Evolutionary conservation across 2,329 filamentous ascomycete genomes (phyloP).

Genomic region (Fusarium sp.): DNA sequence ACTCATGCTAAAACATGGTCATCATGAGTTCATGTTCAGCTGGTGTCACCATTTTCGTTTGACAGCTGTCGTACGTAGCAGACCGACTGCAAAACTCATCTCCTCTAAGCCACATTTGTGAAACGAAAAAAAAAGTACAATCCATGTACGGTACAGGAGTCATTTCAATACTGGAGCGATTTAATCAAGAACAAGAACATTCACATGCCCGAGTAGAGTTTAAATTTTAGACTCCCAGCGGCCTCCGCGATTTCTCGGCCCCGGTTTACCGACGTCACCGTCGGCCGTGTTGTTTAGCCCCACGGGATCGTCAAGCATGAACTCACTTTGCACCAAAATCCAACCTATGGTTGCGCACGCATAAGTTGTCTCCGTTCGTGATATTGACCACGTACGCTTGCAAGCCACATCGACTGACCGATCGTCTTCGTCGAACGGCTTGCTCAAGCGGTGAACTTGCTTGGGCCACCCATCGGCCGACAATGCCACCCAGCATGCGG

Average conservation of each 20-base stretch:
- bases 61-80: constrained; percentile 16
- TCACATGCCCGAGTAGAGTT: constrained; percentile 1
- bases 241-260: constrained; percentile 30
- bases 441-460: not conserved
- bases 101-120: constrained; percentile 22
- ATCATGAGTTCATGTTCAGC: constrained; percentile 1
- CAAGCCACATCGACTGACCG: constrained; percentile 16
- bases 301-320: constrained; percentile 34
- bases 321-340: constrained; percentile 31
- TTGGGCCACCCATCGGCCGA: not conserved
- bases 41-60: constrained; percentile 8
- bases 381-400: constrained; percentile 16
- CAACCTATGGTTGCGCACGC: constrained; percentile 12
- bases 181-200: not conserved
- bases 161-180: not conserved
- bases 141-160: not conserved
- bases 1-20: not conserved
- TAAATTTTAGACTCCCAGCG: constrained; percentile 6
- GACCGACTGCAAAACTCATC: not conserved
- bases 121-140: constrained; percentile 5
- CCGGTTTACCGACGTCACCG: constrained; percentile 38
- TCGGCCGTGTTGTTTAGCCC: constrained; percentile 15
- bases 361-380: constrained; percentile 14
- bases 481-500: constrained; percentile 28
- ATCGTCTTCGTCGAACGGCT: constrained; percentile 9